Percentiles rank a stretch among this genome's conserved stretches.
Conservation (phyloP, 345 rosid genomes). For the Sisymbrium altissimum region DNA sequence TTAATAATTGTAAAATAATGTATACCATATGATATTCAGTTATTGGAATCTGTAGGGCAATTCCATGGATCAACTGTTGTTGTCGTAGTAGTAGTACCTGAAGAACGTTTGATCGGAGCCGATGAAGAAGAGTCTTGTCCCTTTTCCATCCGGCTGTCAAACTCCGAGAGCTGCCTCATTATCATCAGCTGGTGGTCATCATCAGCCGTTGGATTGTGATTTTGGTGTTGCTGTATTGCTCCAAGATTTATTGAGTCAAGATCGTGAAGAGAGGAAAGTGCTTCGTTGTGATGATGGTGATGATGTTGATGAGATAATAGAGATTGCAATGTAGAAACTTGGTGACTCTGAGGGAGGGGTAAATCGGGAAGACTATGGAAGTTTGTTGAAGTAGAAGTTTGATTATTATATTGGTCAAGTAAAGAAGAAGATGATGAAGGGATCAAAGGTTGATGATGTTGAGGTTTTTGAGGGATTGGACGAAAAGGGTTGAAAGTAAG, state of each 20-base stretch:
- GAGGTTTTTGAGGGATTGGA: conserved; percentile 51
- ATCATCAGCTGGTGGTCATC: conserved; percentile 15
- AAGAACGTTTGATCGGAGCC: conserved; percentile 37
- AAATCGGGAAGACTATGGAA: conserved; percentile 36
- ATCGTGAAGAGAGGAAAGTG: conserved; percentile 16
- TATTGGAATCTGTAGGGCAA: conserved; percentile 53
- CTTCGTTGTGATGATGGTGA: background rate
- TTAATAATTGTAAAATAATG: background rate
- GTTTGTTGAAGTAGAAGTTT: conserved; percentile 31
- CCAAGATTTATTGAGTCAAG: conserved; percentile 18
- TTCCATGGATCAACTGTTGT: conserved; percentile 67
- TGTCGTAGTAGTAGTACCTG: conserved; percentile 26
- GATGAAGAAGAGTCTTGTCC: conserved; percentile 43
- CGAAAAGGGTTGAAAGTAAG: conserved; percentile 53
- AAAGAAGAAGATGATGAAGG: conserved; percentile 31
- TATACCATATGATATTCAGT: background rate
- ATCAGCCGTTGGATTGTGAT: conserved; percentile 5
- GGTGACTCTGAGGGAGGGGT: conserved; percentile 22
- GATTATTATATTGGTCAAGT: conserved; percentile 8
- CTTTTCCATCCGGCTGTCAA: conserved; percentile 42
- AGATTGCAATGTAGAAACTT: conserved; percentile 25
- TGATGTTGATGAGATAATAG: conserved; percentile 27
- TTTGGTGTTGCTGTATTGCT: conserved; percentile 7
- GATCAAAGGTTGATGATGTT: conserved; percentile 35
- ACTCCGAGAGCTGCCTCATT: conserved; percentile 39